Base-by-base conservation (phyloP, 495 filamentous ascomycete species). In the Friedmanniomyces simplex region DNA sequence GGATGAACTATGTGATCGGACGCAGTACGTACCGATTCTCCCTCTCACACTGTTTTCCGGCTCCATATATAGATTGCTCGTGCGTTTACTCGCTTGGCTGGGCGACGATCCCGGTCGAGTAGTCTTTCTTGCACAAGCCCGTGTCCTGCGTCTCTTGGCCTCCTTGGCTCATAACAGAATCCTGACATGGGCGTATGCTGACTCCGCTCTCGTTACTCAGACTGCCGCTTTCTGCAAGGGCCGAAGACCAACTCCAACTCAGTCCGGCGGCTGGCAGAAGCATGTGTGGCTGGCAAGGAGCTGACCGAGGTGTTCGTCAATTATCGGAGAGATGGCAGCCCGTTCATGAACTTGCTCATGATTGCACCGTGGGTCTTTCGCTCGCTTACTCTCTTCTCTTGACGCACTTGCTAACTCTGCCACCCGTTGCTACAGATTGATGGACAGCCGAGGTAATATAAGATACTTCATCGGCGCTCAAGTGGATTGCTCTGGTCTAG, bases 331-430 rank as follows among this genome's bases (percentile, higher is more conserved):
- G 83, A 85, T 59, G 82, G 83, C 5, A 81, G 78, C 0, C 82
- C 80, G 0, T 87, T 87, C 66, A 82, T 85, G 77, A 87, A 85
- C 58, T 72, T 87, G 2, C 68, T 85, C 18, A 82, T 84, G 76
- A 76, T 76, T 47, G 77, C 82, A 4, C 83, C 83, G 28, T 32
- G 28, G 10, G 28, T 32, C 3, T 32, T 10, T 32, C 28, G 3
- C 28, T 32, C 28, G 4, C 3, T 32, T 32, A n/a, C 10, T 32
- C 28, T 32, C 28, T 32, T 10, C 28, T 32, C 4, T 3, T 32
- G 28, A 3, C 28, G 10, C 28, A 3, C 28, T 32, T 10, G 10
- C 28, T 32, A 32, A 32, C 28, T 4, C 10, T 32, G 10, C 10
- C 28, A 10, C 10, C 28, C 10, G 3, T 32, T 10, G 28, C 28